Evolutionary conservation across 2,329 filamentous ascomycete species (phyloP), one percentile per base, ranked within the genome.

Genomic region (Colletotrichum sp.): DNA sequence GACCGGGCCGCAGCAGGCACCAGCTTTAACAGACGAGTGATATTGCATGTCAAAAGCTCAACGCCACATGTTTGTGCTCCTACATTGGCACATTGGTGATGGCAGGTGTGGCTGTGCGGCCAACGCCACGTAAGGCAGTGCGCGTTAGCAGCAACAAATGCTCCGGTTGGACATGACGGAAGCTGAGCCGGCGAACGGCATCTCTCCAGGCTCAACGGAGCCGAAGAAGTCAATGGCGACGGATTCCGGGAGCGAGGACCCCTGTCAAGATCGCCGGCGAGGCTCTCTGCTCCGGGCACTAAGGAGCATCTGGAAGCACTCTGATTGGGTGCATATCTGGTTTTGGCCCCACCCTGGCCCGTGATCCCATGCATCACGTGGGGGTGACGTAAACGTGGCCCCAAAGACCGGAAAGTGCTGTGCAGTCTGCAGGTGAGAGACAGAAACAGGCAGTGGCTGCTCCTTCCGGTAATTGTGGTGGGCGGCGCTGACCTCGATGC

Each of bases 351-450:
- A 24, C 24, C 24, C 24, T n/a, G n/a, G 12, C 30, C 38, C 28
- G 62, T 26, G 32, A 62, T 4, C 36, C 69, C 21, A n/a, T 21
- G 7, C 32, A n/a, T 75, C 73, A 75, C 73, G 73, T 75, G 73
- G 69, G 26, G 18, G 28, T 75, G 73, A 75, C 73, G 73, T 75
- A 75, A 75, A 73, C 34, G 38, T 34, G 55, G 36, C 56, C 55
- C 13, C 30, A 21, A 36, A 24, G 43, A 24, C n/a, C 18, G 34
- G 69, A 63, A 63, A 68, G 38, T 58, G 69, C 71, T 64, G 68
- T 30, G 34, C 59, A 18, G 10, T 26, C 58, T 12, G 28, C 55
- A 28, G 52, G 34, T 34, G 52, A 18, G 48, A 52, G 34, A 55
- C 30, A 28, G 32, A 52, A 18, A 21, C 18, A 52, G 52, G 65